Evolutionary conservation across 129 eudicot genomes (phyloP).

Genomic region (Scalesia atractyloides): DNA sequence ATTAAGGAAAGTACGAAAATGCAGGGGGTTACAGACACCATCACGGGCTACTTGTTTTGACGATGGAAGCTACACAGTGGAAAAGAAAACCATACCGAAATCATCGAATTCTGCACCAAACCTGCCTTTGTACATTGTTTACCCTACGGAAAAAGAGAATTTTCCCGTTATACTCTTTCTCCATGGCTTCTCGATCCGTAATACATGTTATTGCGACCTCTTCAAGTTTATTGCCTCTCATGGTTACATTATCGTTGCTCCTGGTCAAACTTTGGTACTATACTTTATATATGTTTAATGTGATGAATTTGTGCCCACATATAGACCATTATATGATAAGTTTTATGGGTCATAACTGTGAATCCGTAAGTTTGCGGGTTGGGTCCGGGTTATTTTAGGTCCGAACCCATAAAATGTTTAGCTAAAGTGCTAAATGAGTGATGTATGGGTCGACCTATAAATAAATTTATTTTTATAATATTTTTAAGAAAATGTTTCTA

Average conservation of each 20-base stretch:
- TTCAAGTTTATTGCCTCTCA: conserved; percentile 25
- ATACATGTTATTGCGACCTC: conserved; percentile 8
- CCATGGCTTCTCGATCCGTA: conserved; percentile 26
- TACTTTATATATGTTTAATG: neutral
- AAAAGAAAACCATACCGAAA: neutral
- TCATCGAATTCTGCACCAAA: conserved; percentile 20
- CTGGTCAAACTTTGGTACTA: conserved; percentile 21
- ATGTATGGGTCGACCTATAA: too few relatives aligned
- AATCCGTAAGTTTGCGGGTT: too few relatives aligned
- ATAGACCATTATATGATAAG: neutral
- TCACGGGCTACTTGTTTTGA: neutral
- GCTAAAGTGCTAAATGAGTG: too few relatives aligned
- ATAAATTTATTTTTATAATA: too few relatives aligned
- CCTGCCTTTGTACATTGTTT: conserved; percentile 26
- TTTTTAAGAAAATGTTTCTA: too few relatives aligned
- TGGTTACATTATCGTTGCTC: conserved; percentile 27
- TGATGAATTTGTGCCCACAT: neutral
- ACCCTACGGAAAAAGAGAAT: conserved; percentile 15
- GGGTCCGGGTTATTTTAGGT: too few relatives aligned
- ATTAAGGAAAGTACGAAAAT: too few relatives aligned
- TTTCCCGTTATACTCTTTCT: conserved; percentile 30
- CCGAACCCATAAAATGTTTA: too few relatives aligned
- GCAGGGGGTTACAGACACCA: too few relatives aligned
- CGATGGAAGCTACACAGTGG: conserved; percentile 9
- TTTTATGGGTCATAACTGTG: too few relatives aligned